Conservation (phyloP, 2,329 filamentous ascomycete species). For the Domatiomyces catenatus region DNA sequence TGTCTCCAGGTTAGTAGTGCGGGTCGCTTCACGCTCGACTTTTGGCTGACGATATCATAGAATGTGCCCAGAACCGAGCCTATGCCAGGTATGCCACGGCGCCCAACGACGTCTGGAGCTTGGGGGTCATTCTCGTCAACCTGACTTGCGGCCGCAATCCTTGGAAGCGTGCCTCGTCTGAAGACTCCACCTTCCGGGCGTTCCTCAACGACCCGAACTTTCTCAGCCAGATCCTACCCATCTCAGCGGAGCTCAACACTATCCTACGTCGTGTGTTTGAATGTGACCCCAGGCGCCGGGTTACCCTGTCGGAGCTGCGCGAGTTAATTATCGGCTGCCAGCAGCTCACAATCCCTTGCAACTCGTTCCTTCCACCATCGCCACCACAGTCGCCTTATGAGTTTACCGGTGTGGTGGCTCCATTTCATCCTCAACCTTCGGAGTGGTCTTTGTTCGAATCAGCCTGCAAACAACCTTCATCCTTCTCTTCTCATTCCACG, state of each 20-base stretch:
- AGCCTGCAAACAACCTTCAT: slow-evolving; percentile 16
- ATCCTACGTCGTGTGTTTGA: slow-evolving; percentile 82
- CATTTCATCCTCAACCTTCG: slow-evolving; percentile 12
- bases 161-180: slow-evolving; percentile 88
- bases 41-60: slow-evolving; percentile 34
- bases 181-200: slow-evolving; percentile 89
- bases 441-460: slow-evolving; percentile 16
- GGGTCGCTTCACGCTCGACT: slow-evolving; percentile 5
- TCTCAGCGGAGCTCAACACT: slow-evolving; percentile 76
- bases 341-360: slow-evolving; percentile 42
- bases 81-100: slow-evolving; percentile 72
- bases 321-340: slow-evolving; percentile 61
- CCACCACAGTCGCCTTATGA: slow-evolving; percentile 21
- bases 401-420: slow-evolving; percentile 21
- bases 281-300: slow-evolving; percentile 65
- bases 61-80: slow-evolving; percentile 69
- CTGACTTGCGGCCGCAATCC: slow-evolving; percentile 95
- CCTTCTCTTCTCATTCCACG: slow-evolving; percentile 15
- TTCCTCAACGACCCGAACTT: slow-evolving; percentile 76
- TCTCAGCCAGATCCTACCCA: slow-evolving; percentile 76
- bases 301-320: slow-evolving; percentile 65
- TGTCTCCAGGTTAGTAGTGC: slow-evolving; percentile 78
- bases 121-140: slow-evolving; percentile 97
- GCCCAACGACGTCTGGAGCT: slow-evolving; percentile 92
- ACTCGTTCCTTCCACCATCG: slow-evolving; percentile 25